Percentiles rank a stretch among this genome's conserved stretches.
phyloP scores from a whole-genome alignment of 2,329 filamentous ascomycete genomes.

The Alternaria ventricosa region DNA sequence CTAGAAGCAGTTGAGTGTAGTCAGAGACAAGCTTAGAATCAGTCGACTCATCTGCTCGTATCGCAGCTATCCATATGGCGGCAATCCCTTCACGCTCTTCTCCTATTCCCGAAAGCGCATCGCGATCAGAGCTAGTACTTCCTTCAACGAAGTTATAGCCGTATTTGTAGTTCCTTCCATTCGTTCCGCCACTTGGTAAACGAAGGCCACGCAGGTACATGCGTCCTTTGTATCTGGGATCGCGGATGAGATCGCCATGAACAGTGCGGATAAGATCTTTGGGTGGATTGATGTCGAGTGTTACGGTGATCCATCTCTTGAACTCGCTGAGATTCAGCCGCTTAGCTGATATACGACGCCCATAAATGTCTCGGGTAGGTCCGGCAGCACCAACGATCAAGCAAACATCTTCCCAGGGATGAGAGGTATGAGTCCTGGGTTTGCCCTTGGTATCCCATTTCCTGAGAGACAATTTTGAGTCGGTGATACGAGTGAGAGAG shows the following conservation, averaged over 20 bases:
- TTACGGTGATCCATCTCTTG: neutral
- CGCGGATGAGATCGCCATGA: neutral
- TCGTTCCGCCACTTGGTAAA: neutral
- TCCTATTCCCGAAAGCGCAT: neutral
- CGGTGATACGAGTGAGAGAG: constrained; percentile 4
- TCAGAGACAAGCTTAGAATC: neutral
- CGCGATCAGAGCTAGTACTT: neutral
- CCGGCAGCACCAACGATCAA: constrained; percentile 13
- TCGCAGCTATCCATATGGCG: neutral
- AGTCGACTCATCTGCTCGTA: neutral
- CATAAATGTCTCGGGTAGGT: neutral
- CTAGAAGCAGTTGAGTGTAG: neutral
- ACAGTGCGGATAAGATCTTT: neutral
- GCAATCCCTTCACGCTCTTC: neutral
- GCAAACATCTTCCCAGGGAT: constrained; percentile 21
- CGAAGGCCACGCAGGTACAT: neutral
- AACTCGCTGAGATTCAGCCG: neutral
- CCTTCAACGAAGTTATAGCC: neutral
- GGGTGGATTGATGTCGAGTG: neutral
- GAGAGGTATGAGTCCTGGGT: neutral
- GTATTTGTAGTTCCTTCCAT: neutral
- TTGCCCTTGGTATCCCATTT: neutral
- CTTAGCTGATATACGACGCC: neutral
- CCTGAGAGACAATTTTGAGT: neutral
- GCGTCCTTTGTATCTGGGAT: neutral